Evolutionary conservation across 2,329 filamentous ascomycete species (phyloP), one percentile per base, ranked within the genome.

Genomic region (Fusarium sp.): DNA sequence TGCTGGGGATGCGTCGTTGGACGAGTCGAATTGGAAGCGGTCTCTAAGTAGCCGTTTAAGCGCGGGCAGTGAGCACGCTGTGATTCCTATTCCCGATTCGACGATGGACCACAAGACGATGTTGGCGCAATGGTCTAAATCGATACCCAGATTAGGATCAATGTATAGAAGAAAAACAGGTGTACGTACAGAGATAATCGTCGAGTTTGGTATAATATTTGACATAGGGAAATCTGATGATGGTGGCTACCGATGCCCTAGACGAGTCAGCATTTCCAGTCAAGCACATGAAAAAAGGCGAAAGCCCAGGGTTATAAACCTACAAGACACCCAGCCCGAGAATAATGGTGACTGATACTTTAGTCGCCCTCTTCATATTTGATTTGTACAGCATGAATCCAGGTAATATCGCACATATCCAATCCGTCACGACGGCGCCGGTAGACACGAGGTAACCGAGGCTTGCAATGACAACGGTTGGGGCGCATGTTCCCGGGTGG

Each of bases 51-150:
- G 57, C 3, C 57, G 62, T 7, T 60, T 51, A 0, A 72, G 41
- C 3, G 70, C 52, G 0, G 70, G 70, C 3, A 72, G 18, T 12
- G 62, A 72, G 0, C 66, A 53, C 2, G 69, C 70, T 2, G 60
- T 44, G 0, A 72, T 72, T 23, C 70, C 70, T 2, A 65, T 70
- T 9, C 70, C 70, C 1, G 66, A 72, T 37, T 72, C 70, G 1
- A 72, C 10, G 2, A 60, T 56, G 2, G 69, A 70, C 70, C 70
- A 72, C 1, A 72, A 15, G 2, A 60, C 41, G 2, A 65, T 68
- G 6, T 67, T 50, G 2, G 50, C 41, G 2, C 67, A 56, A 6
- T 72, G 31, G 2, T 72, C 70, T 72, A 15, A 1, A 2, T 1
- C 2, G 6, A 11, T 13, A 59, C 48, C 16, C 5, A 18, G 16